Percentiles rank a stretch among this genome's conserved stretches.
Conservation (phyloP, 73 alveolate genomes). For the Blepharisma japonicum region DNA sequence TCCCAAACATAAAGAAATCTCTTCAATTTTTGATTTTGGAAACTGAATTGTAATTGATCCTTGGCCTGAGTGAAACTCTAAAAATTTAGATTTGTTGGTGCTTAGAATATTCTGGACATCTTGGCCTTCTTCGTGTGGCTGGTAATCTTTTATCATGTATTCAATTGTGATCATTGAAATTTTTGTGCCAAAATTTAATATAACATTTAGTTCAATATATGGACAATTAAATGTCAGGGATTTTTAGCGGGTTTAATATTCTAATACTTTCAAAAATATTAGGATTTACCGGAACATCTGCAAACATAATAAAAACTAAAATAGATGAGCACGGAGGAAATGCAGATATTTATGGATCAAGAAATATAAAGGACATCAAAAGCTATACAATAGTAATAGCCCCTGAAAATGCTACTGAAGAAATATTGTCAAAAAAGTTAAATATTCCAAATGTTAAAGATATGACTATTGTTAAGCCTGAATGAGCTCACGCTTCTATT, state of each 20-base stretch:
- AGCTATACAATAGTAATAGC: neutral
- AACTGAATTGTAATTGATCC: no score
- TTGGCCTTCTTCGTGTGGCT: no score
- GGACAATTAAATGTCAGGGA: no score
- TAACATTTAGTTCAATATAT: no score
- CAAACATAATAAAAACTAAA: neutral
- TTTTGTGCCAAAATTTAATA: no score
- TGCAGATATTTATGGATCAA: neutral
- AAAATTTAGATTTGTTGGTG: no score
- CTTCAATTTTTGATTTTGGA: no score
- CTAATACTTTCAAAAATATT: neutral
- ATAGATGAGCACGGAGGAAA: conserved; percentile 19
- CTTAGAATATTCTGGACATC: no score
- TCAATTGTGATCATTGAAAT: no score
- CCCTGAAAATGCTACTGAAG: neutral
- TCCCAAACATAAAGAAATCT: no score
- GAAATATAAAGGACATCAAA: neutral
- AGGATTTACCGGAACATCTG: neutral
- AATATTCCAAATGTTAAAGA: neutral
- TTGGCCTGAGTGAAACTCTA: no score
- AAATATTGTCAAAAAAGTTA: neutral
- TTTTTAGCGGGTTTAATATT: neutral
- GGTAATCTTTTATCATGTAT: no score
- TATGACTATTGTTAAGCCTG: neutral
- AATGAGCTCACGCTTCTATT: neutral